Evolutionary conservation across 306 rosid species (phyloP).

Genomic region (Acacia acuminata): DNA sequence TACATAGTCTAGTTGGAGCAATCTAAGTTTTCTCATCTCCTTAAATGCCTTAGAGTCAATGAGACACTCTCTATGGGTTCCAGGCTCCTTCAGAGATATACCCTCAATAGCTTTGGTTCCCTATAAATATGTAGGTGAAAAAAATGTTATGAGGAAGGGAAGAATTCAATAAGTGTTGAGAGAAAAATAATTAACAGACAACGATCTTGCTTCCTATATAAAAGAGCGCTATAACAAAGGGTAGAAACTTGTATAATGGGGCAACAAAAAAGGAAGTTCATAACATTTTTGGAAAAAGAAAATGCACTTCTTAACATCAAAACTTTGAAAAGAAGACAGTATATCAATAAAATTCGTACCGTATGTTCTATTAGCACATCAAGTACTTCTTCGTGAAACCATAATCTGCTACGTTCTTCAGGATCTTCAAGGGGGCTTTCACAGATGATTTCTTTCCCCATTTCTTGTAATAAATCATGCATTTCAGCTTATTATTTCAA

Average conservation of each 20-base stretch:
- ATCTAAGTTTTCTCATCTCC: conserved; percentile 41
- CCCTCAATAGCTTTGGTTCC: conserved; percentile 25
- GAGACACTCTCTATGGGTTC: neutral
- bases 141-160: no score
- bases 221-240: neutral
- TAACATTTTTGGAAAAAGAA: neutral
- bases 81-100: neutral
- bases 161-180: no score
- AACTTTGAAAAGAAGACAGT: neutral
- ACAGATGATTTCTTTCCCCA: neutral
- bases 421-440: neutral
- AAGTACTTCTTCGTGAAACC: neutral
- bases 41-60: conserved; percentile 33
- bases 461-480: neutral
- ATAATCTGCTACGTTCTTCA: neutral
- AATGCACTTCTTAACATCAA: neutral
- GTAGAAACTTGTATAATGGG: neutral
- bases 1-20: conserved; percentile 36
- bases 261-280: neutral
- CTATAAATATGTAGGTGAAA: neutral
- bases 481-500: neutral
- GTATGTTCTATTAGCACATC: neutral
- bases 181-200: no score
- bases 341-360: neutral
- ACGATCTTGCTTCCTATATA: no score